Base-by-base conservation (phyloP, 805 yeast genomes). In the Candida loeiensis region DNA sequence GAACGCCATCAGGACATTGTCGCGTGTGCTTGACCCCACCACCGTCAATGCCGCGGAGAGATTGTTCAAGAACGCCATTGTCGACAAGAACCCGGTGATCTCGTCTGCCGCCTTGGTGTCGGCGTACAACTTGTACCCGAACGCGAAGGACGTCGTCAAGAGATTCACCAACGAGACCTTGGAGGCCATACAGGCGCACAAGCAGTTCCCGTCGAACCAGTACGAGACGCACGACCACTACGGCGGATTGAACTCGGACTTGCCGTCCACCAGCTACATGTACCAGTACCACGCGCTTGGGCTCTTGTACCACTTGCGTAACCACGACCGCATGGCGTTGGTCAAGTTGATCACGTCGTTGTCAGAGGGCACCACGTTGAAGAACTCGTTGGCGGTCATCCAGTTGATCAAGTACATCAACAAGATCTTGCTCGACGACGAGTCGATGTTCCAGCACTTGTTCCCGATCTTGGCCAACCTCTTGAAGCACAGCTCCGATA, bases 221-320 rank as follows among this genome's bases (percentile, higher is more conserved):
- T 75, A 71, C 51, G 67, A 71, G 43, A 64, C 70, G 36, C 81
- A 76, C 49, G 82, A 75, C 46, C 76, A 69, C 50, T 81, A 77
- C 53, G 80, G 79, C 25, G 51, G 63, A 45, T 67, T 74, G 40
- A 74, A 73, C 41, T 55, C 72, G 9, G 66, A 66, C 53, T 61
- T 75, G 45, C 84, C 91, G 37, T 69, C 79, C 13, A 80, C 91
- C 32, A 79, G 95, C 15, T 80, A 76, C 63, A 83, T 87, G 73
- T 76, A 95, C 44, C 98, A 93, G 70, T 93, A 91, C 66, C 98
- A 93, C 63, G 97, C 99, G 2, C 71, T 93, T 50, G 97, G 96
- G 17, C 74, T 93, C 53, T 69, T 95, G 51, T 90, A 89, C 61
- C 85, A 85, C 52, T 74, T 93, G 63, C 80, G 95, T 61, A 82